Evolutionary conservation across 2,329 filamentous ascomycete species (phyloP).

Genomic region (Fusarium sp.): DNA sequence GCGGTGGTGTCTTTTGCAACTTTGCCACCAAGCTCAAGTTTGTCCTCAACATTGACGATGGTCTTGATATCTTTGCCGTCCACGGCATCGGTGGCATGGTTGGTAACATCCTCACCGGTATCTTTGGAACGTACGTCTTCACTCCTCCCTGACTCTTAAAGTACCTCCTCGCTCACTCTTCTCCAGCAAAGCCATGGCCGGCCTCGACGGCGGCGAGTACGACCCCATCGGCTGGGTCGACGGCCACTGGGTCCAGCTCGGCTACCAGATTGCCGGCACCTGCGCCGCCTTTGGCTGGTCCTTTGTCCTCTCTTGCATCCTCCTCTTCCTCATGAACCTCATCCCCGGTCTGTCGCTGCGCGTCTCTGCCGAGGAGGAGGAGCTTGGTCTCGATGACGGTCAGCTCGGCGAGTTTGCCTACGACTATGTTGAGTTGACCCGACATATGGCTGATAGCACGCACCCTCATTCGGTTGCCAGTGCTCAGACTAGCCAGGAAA

Average conservation of each 20-base stretch:
- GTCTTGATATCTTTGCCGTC: slow-evolving; percentile 91
- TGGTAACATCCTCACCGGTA: slow-evolving; percentile 80
- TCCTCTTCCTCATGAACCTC: slow-evolving; percentile 77
- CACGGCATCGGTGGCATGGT: slow-evolving; percentile 87
- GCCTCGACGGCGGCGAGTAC: slow-evolving; percentile 73
- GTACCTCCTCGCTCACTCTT: slow-evolving; percentile 34
- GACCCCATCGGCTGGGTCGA: slow-evolving; percentile 76
- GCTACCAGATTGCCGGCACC: slow-evolving; percentile 76
- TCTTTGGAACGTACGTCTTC: slow-evolving; percentile 74
- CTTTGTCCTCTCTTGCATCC: slow-evolving; percentile 74
- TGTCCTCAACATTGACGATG: slow-evolving; percentile 81
- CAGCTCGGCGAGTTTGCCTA: slow-evolving; percentile 87
- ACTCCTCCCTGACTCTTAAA: not conserved
- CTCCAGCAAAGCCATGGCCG: slow-evolving; percentile 73
- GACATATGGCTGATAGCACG: slow-evolving; percentile 65
- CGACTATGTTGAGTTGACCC: slow-evolving; percentile 79
- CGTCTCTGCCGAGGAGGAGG: slow-evolving; percentile 73
- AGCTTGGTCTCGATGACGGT: slow-evolving; percentile 76
- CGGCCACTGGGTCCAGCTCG: slow-evolving; percentile 76
- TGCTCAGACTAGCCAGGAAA: slow-evolving; percentile 45
- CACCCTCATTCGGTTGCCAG: slow-evolving; percentile 35
- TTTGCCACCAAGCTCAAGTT: slow-evolving; percentile 88
- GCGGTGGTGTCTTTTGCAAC: slow-evolving; percentile 77
- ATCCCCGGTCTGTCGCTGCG: slow-evolving; percentile 77
- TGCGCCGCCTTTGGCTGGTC: slow-evolving; percentile 73